Conservation (phyloP, 2,329 filamentous ascomycete genomes). For the Stagonosporopsis tanaceti region DNA sequence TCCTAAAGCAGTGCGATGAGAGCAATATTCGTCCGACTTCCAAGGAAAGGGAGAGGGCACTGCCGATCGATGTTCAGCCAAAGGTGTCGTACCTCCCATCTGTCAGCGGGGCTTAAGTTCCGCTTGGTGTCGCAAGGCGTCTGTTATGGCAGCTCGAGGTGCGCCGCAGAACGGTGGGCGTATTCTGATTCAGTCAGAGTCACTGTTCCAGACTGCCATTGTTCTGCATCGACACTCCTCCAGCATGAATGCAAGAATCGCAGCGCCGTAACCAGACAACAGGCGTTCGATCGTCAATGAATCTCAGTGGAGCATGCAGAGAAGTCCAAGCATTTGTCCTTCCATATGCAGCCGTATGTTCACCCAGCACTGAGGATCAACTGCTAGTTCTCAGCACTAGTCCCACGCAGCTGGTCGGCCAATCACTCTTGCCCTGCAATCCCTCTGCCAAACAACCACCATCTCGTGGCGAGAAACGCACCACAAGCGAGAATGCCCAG, state of each 20-base stretch:
- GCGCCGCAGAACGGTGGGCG: conserved; percentile 3
- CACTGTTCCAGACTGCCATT: conserved; percentile 3
- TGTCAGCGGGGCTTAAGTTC: neutral
- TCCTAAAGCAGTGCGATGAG: conserved; percentile 5
- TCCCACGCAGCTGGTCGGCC: neutral
- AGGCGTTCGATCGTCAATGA: neutral
- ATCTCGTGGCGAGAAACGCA: neutral
- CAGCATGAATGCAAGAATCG: conserved; percentile 1
- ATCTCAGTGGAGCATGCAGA: neutral
- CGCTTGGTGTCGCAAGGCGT: neutral
- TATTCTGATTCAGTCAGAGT: conserved; percentile 2
- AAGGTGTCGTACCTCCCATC: neutral
- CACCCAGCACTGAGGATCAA: conserved; percentile 14
- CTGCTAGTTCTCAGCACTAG: conserved; percentile 6
- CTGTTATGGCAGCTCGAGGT: neutral
- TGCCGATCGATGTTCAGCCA: neutral
- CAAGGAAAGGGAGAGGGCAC: neutral
- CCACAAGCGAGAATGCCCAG: neutral
- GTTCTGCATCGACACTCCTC: neutral
- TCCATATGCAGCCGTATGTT: conserved; percentile 13
- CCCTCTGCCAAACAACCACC: conserved; percentile 7
- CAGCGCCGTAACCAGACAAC: conserved; percentile 3
- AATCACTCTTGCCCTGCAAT: conserved; percentile 5
- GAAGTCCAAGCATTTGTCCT: neutral
- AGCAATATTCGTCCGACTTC: neutral